Base-by-base conservation (phyloP, 139 green algal species). In the Spirogloea muscicola region DNA sequence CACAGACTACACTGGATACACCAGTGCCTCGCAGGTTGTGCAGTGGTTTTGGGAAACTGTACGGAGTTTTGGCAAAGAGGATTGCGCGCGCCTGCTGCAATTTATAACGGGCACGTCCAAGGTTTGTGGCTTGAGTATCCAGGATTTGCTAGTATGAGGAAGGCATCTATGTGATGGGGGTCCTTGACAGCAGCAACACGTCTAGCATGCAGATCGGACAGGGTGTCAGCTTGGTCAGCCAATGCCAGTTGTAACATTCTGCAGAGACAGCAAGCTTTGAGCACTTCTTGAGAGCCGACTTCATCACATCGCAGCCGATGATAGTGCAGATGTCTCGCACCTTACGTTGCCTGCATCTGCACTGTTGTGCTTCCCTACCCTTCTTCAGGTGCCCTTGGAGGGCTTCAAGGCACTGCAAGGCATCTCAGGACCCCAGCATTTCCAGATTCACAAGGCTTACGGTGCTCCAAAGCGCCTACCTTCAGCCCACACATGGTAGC, bases 21-120 rank as follows among this genome's bases (percentile, higher is more conserved):
- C 66, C 33, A 60, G 86, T 25, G 81, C 83, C 42, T 83, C 81
- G 6, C 87, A 84, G 33, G 84, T 92, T 13, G 86, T 98, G 29
- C 80, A 86, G 64, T 97, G 92, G 92, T 98, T 98, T 85, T 98
- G 94, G 93, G 89, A 97, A 72, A 74, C 94, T 13, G 90, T 97
- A 62, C 39, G 58, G 0, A 89, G 89, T 42, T 87, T 98, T 79
- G 85, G 87, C 77, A 89, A 90, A 71, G 88, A 97, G 82, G 89
- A 97, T 71, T 68, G 88, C 27, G 91, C 92, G 34, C 85, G 92
- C 68, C 88, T 98, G 83, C 83, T 94, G 66, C 91, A 95, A 84
- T 96, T 96, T 43, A 69, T 59, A 65, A 82, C 85, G 75, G 90
- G 93, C 51, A 98, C 94, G 21, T 89, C 77, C 83, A 97, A 97